phyloP scores from a whole-genome alignment of 176 grass and related monocot genomes.

The Sorghum bicolor region DNA sequence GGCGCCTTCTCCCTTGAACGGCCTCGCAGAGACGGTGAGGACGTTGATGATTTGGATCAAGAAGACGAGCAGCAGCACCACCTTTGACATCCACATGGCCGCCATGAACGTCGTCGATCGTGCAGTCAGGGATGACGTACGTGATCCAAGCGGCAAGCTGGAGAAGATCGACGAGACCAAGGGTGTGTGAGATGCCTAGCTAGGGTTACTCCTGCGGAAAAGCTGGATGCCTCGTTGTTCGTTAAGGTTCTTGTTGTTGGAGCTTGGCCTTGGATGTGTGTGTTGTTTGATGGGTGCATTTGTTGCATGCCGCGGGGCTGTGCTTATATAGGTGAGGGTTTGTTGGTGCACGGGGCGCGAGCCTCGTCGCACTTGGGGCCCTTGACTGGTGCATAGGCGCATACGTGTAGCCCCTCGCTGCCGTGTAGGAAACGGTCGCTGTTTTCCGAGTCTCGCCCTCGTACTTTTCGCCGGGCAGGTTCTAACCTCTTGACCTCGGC shows the following conservation, averaged over 20 bases:
- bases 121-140: background rate
- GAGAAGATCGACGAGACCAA: background rate
- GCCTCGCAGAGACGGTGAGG: background rate
- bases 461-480: slow-evolving; percentile 2
- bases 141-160: background rate
- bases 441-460: slow-evolving; percentile 24
- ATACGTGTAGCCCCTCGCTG: background rate
- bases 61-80: slow-evolving; percentile 10
- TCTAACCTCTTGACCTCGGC: slow-evolving; percentile 25
- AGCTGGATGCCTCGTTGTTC: background rate
- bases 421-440: slow-evolving; percentile 40
- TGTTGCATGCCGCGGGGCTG: background rate
- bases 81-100: background rate
- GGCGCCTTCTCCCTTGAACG: background rate
- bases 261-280: background rate
- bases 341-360: background rate
- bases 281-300: no score
- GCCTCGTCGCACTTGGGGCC: background rate
- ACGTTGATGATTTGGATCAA: background rate
- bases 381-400: background rate
- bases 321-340: slow-evolving; percentile 24
- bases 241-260: background rate
- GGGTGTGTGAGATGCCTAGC: background rate
- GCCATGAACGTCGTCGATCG: background rate
- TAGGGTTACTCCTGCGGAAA: background rate